These are phyloP conservation scores for Gentiana straminea DNA, from an alignment of 257 asterid species.

Conservation along the genomic window DNA sequence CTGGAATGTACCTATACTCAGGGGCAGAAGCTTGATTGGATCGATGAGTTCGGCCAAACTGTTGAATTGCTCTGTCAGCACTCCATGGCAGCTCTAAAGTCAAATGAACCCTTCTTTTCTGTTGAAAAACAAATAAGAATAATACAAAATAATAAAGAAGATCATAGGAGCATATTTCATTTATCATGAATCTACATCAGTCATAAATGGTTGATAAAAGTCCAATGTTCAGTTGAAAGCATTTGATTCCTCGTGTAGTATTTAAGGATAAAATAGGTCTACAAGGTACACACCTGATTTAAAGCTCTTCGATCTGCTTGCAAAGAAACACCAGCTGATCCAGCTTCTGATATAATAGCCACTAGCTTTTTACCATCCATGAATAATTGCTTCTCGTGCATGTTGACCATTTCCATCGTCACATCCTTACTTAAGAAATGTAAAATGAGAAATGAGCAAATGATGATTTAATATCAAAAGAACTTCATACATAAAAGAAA, in stretches of 20 bases:
- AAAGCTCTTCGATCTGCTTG: conserved; percentile 94
- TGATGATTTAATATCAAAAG: too few species aligned
- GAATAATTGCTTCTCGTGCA: conserved; percentile 91
- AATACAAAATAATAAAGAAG: not conserved
- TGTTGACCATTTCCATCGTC: conserved; percentile 97
- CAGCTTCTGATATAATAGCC: conserved; percentile 98
- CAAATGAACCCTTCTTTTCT: conserved; percentile 95
- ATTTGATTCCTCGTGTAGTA: too few species aligned
- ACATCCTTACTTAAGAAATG: conserved; percentile 68
- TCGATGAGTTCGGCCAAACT: conserved; percentile 98
- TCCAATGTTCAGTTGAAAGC: too few species aligned
- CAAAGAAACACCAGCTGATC: conserved; percentile 99
- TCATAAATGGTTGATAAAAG: too few species aligned
- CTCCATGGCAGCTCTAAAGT: conserved; percentile 99
- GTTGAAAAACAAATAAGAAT: conserved; percentile 18
- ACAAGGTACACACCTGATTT: conserved; percentile 54
- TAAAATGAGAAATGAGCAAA: not conserved
- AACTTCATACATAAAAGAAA: conserved; percentile 1
- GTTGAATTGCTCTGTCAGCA: conserved; percentile 97
- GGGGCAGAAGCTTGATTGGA: conserved; percentile 99
- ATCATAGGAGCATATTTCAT: not conserved
- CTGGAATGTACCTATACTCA: conserved; percentile 58
- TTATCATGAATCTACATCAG: too few species aligned
- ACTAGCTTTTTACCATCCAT: conserved; percentile 90
- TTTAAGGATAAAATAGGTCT: too few species aligned